A percentile compares a stretch with the other conserved stretches of the same genome.
Evolutionary conservation across 306 rosid species (phyloP).

Genomic region (Lithocarpus polystachyus): DNA sequence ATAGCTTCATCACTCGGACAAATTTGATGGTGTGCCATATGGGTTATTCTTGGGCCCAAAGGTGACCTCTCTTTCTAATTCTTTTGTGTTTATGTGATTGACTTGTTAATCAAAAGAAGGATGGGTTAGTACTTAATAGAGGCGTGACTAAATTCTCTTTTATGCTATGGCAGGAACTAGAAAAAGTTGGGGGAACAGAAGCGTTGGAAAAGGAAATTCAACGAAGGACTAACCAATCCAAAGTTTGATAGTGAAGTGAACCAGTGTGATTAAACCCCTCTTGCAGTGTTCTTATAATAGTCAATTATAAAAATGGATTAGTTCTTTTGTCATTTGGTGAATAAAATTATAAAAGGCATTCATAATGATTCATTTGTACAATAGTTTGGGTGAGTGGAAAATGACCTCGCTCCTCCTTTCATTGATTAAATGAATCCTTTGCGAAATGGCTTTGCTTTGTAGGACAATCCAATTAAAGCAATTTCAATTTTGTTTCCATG

Average conservation of each 20-base stretch:
- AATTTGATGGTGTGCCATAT: slow-evolving; percentile 86
- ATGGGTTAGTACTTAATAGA: too few species aligned
- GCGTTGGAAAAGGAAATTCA: slow-evolving; percentile 79
- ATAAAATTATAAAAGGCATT: background rate
- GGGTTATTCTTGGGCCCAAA: slow-evolving; percentile 95
- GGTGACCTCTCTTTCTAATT: slow-evolving; percentile 29
- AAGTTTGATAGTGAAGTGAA: background rate
- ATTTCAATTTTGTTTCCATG: too few species aligned
- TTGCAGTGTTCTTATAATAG: background rate
- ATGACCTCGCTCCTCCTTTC: background rate
- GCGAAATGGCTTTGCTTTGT: too few species aligned
- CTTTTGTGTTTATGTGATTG: background rate
- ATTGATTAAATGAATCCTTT: too few species aligned
- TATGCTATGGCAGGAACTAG: slow-evolving; percentile 65
- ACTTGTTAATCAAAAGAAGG: too few species aligned
- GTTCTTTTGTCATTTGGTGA: background rate
- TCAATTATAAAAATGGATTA: background rate
- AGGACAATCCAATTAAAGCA: too few species aligned
- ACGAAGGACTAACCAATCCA: slow-evolving; percentile 1
- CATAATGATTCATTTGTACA: background rate
- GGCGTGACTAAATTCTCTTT: background rate
- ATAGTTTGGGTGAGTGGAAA: background rate
- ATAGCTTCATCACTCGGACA: slow-evolving; percentile 93
- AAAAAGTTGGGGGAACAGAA: slow-evolving; percentile 77
- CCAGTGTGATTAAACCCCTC: too few species aligned